These are phyloP conservation scores for Amoebophrya sp. DNA, from an alignment of 169 alveolate species.

Conservation along the genomic window DNA sequence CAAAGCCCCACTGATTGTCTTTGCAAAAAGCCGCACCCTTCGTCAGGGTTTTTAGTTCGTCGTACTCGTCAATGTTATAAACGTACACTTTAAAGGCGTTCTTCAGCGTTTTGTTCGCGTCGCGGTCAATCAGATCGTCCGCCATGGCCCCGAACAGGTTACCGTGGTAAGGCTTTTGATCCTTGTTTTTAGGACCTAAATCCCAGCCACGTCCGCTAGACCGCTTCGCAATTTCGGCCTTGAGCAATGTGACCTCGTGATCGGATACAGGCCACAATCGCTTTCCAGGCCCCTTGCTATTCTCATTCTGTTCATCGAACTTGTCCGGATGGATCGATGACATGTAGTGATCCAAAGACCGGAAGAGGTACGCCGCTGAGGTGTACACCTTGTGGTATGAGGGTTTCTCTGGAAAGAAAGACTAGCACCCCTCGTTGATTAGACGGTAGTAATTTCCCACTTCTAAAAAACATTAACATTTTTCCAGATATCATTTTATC, in stretches of 20 bases:
- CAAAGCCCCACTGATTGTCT: constrained; percentile 49
- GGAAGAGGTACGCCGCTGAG: neutral
- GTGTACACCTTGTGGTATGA: too few relatives aligned
- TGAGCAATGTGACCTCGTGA: neutral
- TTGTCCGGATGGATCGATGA: neutral
- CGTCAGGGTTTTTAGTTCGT: constrained; percentile 36
- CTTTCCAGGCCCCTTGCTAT: neutral
- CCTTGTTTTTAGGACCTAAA: neutral
- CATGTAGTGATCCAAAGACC: neutral
- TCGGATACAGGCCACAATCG: neutral
- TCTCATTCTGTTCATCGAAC: neutral
- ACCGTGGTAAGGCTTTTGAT: neutral
- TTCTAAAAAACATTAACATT: too few relatives aligned
- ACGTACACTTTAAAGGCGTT: constrained; percentile 38
- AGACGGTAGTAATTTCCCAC: too few relatives aligned
- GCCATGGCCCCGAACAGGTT: neutral
- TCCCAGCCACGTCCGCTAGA: neutral
- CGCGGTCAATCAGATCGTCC: neutral
- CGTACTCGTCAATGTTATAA: constrained; percentile 18
- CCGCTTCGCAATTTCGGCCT: neutral
- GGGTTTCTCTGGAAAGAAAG: too few relatives aligned
- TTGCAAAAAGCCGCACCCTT: constrained; percentile 44
- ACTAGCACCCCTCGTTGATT: too few relatives aligned
- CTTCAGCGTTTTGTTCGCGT: neutral
- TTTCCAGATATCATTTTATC: too few relatives aligned